Conservation (phyloP, 805 yeast species). For the Pichia paraexigua region DNA sequence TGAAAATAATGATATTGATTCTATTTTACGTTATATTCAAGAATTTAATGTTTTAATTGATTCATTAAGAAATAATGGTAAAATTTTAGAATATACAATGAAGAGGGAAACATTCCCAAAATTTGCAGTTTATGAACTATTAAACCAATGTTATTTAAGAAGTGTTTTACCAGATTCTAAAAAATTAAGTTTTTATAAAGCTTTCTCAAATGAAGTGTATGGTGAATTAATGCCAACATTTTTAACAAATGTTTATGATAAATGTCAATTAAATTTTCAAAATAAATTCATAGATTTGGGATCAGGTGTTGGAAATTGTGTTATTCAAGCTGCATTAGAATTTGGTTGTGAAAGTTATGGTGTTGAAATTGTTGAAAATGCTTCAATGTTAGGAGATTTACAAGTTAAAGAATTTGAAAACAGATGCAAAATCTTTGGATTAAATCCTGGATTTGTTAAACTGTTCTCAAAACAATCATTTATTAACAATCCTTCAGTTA, state of each 20-base stretch:
- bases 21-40: slow-evolving; percentile 21
- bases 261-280: slow-evolving; percentile 45
- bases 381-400: slow-evolving; percentile 55
- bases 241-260: slow-evolving; percentile 53
- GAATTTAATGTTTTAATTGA: slow-evolving; percentile 37
- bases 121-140: slow-evolving; percentile 53
- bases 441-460: slow-evolving; percentile 46
- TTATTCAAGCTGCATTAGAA: slow-evolving; percentile 81
- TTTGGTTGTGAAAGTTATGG: slow-evolving; percentile 82
- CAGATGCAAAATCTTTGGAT: slow-evolving; percentile 57
- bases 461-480: slow-evolving; percentile 66
- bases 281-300: slow-evolving; percentile 81
- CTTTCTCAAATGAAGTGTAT: slow-evolving; percentile 84
- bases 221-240: slow-evolving; percentile 84
- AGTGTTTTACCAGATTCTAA: slow-evolving; percentile 68
- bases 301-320: slow-evolving; percentile 91
- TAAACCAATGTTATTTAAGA: slow-evolving; percentile 67
- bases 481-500: slow-evolving; percentile 53
- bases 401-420: slow-evolving; percentile 53
- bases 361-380: slow-evolving; percentile 81
- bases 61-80: slow-evolving; percentile 28
- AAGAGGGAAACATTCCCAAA: slow-evolving; percentile 27
- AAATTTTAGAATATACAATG: slow-evolving; percentile 14
- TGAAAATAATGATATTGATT: slow-evolving; percentile 14
- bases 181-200: slow-evolving; percentile 62